Conservation (phyloP, 352 stramenopile genomes). For the Phytophthora litchii region DNA sequence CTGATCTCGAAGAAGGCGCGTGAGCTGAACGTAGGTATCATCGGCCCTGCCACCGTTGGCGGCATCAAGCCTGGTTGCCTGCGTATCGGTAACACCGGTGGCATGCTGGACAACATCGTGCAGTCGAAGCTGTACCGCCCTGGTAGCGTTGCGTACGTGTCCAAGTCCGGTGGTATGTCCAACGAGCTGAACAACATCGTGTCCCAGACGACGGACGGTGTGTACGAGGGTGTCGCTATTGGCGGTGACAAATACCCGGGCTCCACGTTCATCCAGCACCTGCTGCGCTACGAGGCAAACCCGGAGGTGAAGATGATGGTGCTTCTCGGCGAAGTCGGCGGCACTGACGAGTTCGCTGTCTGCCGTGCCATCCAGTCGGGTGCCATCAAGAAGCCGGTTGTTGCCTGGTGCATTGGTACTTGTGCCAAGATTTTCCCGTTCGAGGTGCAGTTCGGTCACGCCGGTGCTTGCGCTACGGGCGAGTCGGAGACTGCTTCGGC, state of each 20-base stretch:
- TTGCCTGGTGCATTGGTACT: slow-evolving; percentile 98
- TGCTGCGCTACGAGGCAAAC: slow-evolving; percentile 96
- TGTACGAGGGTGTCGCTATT: slow-evolving; percentile 96
- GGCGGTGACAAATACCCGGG: slow-evolving; percentile 96
- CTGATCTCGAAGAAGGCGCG: slow-evolving; percentile 93
- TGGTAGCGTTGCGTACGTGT: slow-evolving; percentile 96
- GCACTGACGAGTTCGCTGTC: slow-evolving; percentile 96
- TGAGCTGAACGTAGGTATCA: slow-evolving; percentile 93
- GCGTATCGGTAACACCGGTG: slow-evolving; percentile 97
- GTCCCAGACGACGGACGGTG: slow-evolving; percentile 94
- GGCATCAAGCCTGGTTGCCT: slow-evolving; percentile 97
- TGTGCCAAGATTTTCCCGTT: slow-evolving; percentile 98
- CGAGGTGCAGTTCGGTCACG: slow-evolving; percentile 98
- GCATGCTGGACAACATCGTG: slow-evolving; percentile 98
- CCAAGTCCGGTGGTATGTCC: slow-evolving; percentile 96
- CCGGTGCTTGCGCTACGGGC: slow-evolving; percentile 92
- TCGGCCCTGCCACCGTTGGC: slow-evolving; percentile 96
- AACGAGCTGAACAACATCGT: slow-evolving; percentile 99
- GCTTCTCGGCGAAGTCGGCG: slow-evolving; percentile 95
- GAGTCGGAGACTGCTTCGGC: slow-evolving; percentile 94
- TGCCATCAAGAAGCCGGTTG: slow-evolving; percentile 95
- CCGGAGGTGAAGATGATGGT: slow-evolving; percentile 97
- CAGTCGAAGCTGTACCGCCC: slow-evolving; percentile 97
- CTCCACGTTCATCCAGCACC: slow-evolving; percentile 96
- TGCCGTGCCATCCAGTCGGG: slow-evolving; percentile 93